phyloP scores from a whole-genome alignment of 768 basidiomycete species.

The Serendipita sp. region DNA sequence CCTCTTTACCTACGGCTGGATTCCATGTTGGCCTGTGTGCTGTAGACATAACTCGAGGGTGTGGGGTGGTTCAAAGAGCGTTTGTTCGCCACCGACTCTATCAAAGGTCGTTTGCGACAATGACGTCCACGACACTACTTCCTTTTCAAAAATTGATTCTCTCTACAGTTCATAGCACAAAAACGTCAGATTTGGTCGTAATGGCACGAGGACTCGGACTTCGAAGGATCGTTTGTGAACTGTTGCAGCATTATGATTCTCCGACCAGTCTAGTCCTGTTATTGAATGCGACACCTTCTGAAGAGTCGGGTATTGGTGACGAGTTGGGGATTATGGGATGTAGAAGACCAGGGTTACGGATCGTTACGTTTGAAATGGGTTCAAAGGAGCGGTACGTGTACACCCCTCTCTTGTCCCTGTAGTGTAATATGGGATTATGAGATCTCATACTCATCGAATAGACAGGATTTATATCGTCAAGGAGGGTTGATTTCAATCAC shows the following conservation, averaged over 20 bases:
- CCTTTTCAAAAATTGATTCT: constrained; percentile 23
- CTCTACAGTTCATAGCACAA: constrained; percentile 20
- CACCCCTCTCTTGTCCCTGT: no score
- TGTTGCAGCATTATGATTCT: constrained; percentile 86
- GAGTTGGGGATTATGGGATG: constrained; percentile 88
- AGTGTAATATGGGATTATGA: neutral
- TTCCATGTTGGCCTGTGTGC: constrained; percentile 96
- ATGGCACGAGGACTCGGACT: constrained; percentile 85
- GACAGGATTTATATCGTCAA: constrained; percentile 69
- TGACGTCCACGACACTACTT: constrained; percentile 15
- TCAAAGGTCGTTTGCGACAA: neutral
- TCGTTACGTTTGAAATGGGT: constrained; percentile 68
- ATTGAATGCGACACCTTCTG: constrained; percentile 69
- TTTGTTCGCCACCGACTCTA: neutral
- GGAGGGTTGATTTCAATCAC: constrained; percentile 88
- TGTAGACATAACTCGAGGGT: constrained; percentile 47
- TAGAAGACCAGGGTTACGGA: constrained; percentile 64
- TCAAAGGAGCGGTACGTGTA: constrained; percentile 57
- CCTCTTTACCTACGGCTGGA: constrained; percentile 80
- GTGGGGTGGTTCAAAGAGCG: neutral
- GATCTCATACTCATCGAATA: constrained; percentile 18
- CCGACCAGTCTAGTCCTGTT: constrained; percentile 70
- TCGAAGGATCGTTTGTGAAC: constrained; percentile 62
- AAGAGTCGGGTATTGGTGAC: constrained; percentile 82
- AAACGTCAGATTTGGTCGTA: constrained; percentile 31